Percentiles rank a stretch among this genome's conserved stretches.
phyloP scores from a whole-genome alignment of 2,329 filamentous ascomycete genomes.

The Verruconis gallopava region DNA sequence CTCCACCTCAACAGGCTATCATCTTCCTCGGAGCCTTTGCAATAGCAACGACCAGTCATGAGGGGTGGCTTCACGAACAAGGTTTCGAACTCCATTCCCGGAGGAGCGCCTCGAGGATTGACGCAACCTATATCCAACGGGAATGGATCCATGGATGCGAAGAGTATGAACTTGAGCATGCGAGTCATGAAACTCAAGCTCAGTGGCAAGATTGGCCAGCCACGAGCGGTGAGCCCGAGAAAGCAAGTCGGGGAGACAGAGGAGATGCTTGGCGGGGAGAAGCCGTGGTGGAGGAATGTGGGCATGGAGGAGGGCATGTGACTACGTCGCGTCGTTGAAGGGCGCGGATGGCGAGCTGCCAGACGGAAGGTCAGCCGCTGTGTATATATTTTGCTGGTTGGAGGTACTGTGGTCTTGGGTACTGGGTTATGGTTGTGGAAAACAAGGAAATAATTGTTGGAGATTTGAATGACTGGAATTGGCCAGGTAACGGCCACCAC shows the following conservation, averaged over 20 bases:
- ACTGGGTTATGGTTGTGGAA: too few species aligned
- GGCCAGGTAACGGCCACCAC: too few species aligned
- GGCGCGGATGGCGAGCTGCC: too few species aligned
- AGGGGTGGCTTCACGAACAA: constrained; percentile 49
- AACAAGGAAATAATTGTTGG: too few species aligned
- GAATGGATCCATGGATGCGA: constrained; percentile 1
- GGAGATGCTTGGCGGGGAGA: constrained; percentile 44
- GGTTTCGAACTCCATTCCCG: constrained; percentile 13
- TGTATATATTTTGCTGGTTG: too few species aligned
- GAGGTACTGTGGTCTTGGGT: too few species aligned
- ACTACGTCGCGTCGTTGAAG: not conserved
- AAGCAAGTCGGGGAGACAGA: constrained; percentile 85
- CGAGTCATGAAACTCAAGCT: constrained; percentile 50
- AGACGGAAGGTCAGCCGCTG: too few species aligned
- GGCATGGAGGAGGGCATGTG: constrained; percentile 36
- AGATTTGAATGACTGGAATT: too few species aligned
- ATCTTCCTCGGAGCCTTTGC: constrained; percentile 87
- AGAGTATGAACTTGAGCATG: constrained; percentile 14
- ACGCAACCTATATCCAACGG: constrained; percentile 21
- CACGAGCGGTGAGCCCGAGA: constrained; percentile 64
- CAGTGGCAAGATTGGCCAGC: constrained; percentile 30
- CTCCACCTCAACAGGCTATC: constrained; percentile 93
- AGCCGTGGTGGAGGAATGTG: constrained; percentile 35
- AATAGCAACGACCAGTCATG: constrained; percentile 86
- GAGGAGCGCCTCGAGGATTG: constrained; percentile 47